phyloP scores from a whole-genome alignment of 768 basidiomycete genomes.

The Leccinum aurantiacum region DNA sequence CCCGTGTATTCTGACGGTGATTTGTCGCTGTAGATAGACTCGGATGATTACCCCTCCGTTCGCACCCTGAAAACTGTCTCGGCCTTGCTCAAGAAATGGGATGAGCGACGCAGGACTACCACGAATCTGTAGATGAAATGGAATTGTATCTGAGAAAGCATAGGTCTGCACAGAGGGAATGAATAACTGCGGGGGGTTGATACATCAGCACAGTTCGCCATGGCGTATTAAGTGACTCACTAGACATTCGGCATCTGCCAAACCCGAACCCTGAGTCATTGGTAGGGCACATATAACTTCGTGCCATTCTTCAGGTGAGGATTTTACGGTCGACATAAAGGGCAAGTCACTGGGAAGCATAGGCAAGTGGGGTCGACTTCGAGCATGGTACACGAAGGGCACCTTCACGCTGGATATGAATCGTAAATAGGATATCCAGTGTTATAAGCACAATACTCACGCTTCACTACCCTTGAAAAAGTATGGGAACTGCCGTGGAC shows the following conservation, averaged over 20 bases:
- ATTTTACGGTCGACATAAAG: slow-evolving; percentile 60
- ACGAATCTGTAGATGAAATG: slow-evolving; percentile 63
- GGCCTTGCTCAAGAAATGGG: slow-evolving; percentile 40
- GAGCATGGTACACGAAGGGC: slow-evolving; percentile 53
- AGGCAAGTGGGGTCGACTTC: slow-evolving; percentile 54
- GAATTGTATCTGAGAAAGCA: slow-evolving; percentile 54
- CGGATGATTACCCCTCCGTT: slow-evolving; percentile 35
- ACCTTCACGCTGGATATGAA: slow-evolving; percentile 41
- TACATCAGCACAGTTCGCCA: slow-evolving; percentile 1
- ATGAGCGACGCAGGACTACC: slow-evolving; percentile 46
- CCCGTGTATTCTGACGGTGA: slow-evolving; percentile 35
- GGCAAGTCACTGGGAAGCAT: slow-evolving; percentile 43
- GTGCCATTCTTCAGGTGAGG: slow-evolving; percentile 66
- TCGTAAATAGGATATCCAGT: not conserved
- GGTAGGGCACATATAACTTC: slow-evolving; percentile 47
- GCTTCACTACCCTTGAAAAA: slow-evolving; percentile 47
- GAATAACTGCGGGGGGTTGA: slow-evolving; percentile 46
- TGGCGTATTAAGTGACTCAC: slow-evolving; percentile 34
- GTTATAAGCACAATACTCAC: slow-evolving; percentile 32
- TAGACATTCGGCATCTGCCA: slow-evolving; percentile 47
- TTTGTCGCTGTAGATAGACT: slow-evolving; percentile 55
- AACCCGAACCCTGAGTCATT: slow-evolving; percentile 32
- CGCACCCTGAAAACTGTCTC: not conserved
- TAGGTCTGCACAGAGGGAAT: slow-evolving; percentile 57
- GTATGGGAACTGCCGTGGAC: slow-evolving; percentile 39